Conservation (phyloP, 352 stramenopile species). For the Peronospora belbahrii region DNA sequence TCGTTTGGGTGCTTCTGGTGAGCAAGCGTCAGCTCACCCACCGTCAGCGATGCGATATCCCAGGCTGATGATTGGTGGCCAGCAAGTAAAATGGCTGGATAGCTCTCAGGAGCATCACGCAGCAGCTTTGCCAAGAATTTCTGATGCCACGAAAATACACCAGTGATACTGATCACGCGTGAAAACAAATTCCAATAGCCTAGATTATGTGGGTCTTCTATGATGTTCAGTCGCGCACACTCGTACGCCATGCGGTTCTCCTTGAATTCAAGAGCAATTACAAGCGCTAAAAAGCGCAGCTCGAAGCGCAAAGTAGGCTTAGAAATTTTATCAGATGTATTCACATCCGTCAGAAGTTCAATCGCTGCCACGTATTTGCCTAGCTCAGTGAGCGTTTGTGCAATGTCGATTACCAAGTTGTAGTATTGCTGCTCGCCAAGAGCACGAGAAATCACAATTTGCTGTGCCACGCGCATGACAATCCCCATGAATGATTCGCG, state of each 20-base stretch:
- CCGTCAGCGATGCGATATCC: conserved; percentile 79
- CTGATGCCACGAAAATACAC: conserved; percentile 83
- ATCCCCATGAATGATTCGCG: conserved; percentile 82
- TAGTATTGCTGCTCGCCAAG: conserved; percentile 72
- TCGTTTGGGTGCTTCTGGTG: conserved; percentile 71
- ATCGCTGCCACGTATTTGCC: conserved; percentile 80
- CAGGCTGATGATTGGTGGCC: conserved; percentile 77
- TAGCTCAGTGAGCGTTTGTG: conserved; percentile 66
- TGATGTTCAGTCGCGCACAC: conserved; percentile 79
- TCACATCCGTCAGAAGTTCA: conserved; percentile 80
- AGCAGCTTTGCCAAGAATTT: conserved; percentile 82
- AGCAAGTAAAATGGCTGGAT: conserved; percentile 70
- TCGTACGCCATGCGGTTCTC: conserved; percentile 86
- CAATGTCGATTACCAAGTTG: conserved; percentile 70
- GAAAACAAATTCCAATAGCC: conserved; percentile 85
- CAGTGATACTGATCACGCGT: conserved; percentile 73
- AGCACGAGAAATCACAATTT: conserved; percentile 70
- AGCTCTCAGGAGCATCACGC: conserved; percentile 66
- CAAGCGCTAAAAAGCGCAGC: conserved; percentile 72
- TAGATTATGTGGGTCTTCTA: conserved; percentile 73
- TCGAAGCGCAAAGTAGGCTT: conserved; percentile 67
- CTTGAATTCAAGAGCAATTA: conserved; percentile 78
- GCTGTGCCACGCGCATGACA: conserved; percentile 75
- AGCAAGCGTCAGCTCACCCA: conserved; percentile 78
- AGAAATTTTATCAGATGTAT: conserved; percentile 79